phyloP scores from a whole-genome alignment of 2,329 filamentous ascomycete genomes.

The Epichloe gansuensis region DNA sequence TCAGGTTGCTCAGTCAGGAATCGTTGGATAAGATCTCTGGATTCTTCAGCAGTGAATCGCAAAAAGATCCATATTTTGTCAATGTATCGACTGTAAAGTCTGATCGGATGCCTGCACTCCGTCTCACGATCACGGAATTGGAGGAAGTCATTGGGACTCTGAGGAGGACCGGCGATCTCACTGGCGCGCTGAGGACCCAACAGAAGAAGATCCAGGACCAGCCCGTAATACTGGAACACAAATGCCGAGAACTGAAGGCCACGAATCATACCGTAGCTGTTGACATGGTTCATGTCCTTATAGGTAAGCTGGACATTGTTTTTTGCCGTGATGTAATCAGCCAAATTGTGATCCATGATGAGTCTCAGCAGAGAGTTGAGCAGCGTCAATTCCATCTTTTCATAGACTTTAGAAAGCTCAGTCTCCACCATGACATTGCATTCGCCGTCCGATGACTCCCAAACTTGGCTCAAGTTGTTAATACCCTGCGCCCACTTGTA shows the following conservation, averaged over 20 bases:
- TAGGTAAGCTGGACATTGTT: conserved; percentile 99
- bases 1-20: conserved; percentile 98
- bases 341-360: conserved; percentile 99
- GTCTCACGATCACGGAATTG: conserved; percentile 92
- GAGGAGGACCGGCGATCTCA: conserved; percentile 88
- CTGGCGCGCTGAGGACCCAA: conserved; percentile 92
- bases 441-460: conserved; percentile 86
- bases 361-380: conserved; percentile 84
- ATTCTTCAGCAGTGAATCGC: conserved; percentile 86
- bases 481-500: conserved; percentile 99
- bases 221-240: conserved; percentile 96
- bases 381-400: conserved; percentile 95
- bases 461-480: conserved; percentile 92
- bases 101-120: conserved; percentile 86
- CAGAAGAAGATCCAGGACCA: conserved; percentile 85
- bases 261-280: conserved; percentile 96
- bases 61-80: conserved; percentile 99
- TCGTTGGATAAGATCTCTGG: conserved; percentile 86
- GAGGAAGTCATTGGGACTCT: conserved; percentile 91
- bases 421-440: conserved; percentile 99
- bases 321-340: conserved; percentile 98
- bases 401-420: conserved; percentile 96
- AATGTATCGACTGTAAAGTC: conserved; percentile 94
- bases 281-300: conserved; percentile 99
- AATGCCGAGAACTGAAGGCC: conserved; percentile 97